Base-by-base conservation (phyloP, 768 basidiomycete genomes). In the Inosperma sp. region DNA sequence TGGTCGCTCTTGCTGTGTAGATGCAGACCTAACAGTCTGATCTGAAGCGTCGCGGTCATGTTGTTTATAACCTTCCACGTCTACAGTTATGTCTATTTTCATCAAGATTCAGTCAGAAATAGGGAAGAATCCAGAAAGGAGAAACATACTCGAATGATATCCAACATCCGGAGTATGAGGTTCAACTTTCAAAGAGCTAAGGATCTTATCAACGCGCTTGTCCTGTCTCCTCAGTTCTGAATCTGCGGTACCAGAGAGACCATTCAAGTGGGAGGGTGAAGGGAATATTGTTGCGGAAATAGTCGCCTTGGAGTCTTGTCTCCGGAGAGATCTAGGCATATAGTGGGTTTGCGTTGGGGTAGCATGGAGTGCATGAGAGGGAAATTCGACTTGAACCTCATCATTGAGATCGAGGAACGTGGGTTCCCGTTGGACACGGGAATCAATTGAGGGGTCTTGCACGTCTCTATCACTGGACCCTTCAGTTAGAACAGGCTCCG, bases 341-440 rank as follows among this genome's bases (percentile, higher is more conserved):
- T 53, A 56, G 51, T 61, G 59, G 31, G 56, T 48, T 48, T 69
- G 70, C 44, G 61, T 70, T 23, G 70, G 71, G 16, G 71, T 73
- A 17, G 59, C 60, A 40, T 68, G 55, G 25, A 48, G 37, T 27
- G 60, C 58, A 31, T 59, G 54, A 13, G 55, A 56, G 35, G 59
- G 56, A 19, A 52, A 37, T 44, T 67, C n/a, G n/a, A n/a, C 52
- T 17, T 59, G 56, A 17, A 65, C 61, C 36, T 59, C 59, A 6
- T 83, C 88, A 62, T 95, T 73, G 37, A 96, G 76, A 65, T 96
- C 92, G 46, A 96, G 73, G 60, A 87, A 91, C 39, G 94, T 91
- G 2, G 91, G 88, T 58, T 89, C 87, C 36, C 68, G 68, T 30
- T 55, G 60, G 31, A 60, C 55, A 22, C 19, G 43, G 19, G 45